These are phyloP conservation scores for Mycena citricolor DNA, from an alignment of 1,284 basidiomycete species.

Conservation along the genomic window DNA sequence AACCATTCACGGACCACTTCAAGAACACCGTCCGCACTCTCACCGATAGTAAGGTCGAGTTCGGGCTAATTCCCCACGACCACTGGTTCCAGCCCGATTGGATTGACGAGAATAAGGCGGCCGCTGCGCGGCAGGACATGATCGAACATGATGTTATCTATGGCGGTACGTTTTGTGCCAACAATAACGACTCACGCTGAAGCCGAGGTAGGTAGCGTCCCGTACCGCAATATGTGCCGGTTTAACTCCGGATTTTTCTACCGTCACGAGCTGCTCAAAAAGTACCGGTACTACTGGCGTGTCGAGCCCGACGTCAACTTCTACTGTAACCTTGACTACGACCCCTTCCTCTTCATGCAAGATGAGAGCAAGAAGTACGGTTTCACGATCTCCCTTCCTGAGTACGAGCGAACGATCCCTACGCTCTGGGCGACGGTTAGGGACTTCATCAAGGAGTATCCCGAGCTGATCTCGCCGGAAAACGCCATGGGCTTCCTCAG, in stretches of 20 bases:
- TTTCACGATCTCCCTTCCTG: conserved; percentile 85
- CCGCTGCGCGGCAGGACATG: conserved; percentile 57
- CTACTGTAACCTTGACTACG: conserved; percentile 71
- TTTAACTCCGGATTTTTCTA: conserved; percentile 83
- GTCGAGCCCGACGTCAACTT: conserved; percentile 67
- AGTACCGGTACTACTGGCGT: conserved; percentile 81
- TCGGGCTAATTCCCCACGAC: conserved; percentile 47
- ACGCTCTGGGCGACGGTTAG: conserved; percentile 82
- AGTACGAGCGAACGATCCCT: conserved; percentile 84
- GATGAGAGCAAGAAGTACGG: conserved; percentile 71
- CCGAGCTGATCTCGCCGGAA: conserved; percentile 34
- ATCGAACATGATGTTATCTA: conserved; percentile 50
- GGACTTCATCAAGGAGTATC: conserved; percentile 25
- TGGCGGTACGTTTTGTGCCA: conserved; percentile 36
- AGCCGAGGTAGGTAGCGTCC: conserved; percentile 31
- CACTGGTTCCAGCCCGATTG: conserved; percentile 67
- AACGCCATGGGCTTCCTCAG: conserved; percentile 73
- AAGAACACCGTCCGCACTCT: conserved; percentile 52
- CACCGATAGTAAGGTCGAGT: conserved; percentile 39
- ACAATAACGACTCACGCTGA: conserved; percentile 1
- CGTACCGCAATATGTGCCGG: conserved; percentile 74
- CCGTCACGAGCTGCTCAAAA: conserved; percentile 62
- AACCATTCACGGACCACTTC: conserved; percentile 70
- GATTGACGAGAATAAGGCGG: conserved; percentile 69
- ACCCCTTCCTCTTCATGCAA: conserved; percentile 78